Percentiles rank a stretch among this genome's conserved stretches.
phyloP scores from a whole-genome alignment of 208 protist genomes.

The Leishmania major region DNA sequence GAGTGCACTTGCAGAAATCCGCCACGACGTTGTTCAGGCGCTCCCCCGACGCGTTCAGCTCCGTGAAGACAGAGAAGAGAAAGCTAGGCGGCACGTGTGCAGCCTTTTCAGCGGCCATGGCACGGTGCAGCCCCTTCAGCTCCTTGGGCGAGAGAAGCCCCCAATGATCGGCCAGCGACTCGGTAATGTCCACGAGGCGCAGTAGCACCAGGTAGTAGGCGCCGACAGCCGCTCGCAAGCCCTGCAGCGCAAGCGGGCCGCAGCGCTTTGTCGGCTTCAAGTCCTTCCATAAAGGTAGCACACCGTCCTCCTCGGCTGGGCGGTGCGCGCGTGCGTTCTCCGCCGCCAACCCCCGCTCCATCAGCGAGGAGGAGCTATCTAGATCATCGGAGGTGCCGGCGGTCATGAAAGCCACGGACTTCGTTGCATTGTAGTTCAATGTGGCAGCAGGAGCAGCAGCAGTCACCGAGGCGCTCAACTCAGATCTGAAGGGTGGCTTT shows the following conservation, averaged over 20 bases:
- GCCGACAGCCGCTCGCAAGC: conserved; percentile 40
- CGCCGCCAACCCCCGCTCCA: conserved; percentile 13
- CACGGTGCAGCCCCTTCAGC: conserved; percentile 43
- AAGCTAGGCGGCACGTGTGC: conserved; percentile 40
- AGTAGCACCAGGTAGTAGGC: conserved; percentile 34
- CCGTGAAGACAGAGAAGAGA: conserved; percentile 47
- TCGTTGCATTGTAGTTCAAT: neutral
- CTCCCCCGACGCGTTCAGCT: conserved; percentile 56
- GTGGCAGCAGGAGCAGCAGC: neutral
- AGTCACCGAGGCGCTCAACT: neutral
- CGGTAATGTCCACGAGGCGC: conserved; percentile 37
- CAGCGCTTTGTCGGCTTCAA: conserved; percentile 42
- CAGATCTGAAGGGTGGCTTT: neutral
- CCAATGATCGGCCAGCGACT: conserved; percentile 42
- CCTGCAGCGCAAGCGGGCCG: conserved; percentile 33
- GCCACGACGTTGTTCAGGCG: conserved; percentile 34
- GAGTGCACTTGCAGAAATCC: conserved; percentile 49
- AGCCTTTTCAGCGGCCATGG: conserved; percentile 43
- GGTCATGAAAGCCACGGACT: neutral
- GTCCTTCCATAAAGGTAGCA: conserved; percentile 47
- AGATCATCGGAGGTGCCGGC: conserved; percentile 2
- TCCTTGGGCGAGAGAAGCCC: conserved; percentile 47
- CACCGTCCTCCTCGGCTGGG: conserved; percentile 16
- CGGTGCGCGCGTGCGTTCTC: conserved; percentile 1
- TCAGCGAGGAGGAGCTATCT: neutral